Evolutionary conservation across 2,329 filamentous ascomycete species (phyloP).

Genomic region (Bretziella fagacearum): DNA sequence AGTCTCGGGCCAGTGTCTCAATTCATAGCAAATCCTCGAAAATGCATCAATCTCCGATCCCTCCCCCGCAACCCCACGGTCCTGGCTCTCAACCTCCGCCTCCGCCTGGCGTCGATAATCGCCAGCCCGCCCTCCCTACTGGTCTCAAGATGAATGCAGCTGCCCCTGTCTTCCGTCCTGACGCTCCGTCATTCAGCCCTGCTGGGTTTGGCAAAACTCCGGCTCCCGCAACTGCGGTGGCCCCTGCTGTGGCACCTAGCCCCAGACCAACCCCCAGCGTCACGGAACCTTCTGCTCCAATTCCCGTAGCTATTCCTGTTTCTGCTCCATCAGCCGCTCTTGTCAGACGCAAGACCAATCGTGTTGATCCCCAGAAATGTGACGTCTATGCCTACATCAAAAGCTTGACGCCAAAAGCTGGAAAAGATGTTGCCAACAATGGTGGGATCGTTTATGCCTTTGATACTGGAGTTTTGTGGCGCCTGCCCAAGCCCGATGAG

Average conservation of each 20-base stretch:
- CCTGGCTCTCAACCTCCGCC: conserved; percentile 39
- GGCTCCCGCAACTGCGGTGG: not conserved
- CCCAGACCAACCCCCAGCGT: conserved; percentile 4
- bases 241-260: conserved; percentile 2
- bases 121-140: conserved; percentile 18
- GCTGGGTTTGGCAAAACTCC: conserved; percentile 22
- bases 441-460: conserved; percentile 72
- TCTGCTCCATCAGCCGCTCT: not conserved
- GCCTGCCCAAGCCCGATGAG: conserved; percentile 49
- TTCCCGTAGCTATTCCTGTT: not conserved
- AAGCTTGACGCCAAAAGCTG: conserved; percentile 33
- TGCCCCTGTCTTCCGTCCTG: conserved; percentile 30
- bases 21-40: not conserved
- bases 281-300: not conserved
- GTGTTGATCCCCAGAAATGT: conserved; percentile 55
- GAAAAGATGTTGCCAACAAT: conserved; percentile 50
- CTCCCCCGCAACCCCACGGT: conserved; percentile 49
- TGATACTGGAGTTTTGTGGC: conserved; percentile 75
- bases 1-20: conserved; percentile 1
- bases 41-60: conserved; percentile 14
- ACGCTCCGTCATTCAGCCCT: conserved; percentile 50
- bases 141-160: conserved; percentile 49
- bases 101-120: conserved; percentile 22
- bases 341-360: conserved; percentile 52
- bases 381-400: conserved; percentile 37